Evolutionary conservation across 169 alveolate genomes (phyloP), one percentile per base, ranked within the genome.

Genomic region (Cryptosporidium ubiquitum): DNA sequence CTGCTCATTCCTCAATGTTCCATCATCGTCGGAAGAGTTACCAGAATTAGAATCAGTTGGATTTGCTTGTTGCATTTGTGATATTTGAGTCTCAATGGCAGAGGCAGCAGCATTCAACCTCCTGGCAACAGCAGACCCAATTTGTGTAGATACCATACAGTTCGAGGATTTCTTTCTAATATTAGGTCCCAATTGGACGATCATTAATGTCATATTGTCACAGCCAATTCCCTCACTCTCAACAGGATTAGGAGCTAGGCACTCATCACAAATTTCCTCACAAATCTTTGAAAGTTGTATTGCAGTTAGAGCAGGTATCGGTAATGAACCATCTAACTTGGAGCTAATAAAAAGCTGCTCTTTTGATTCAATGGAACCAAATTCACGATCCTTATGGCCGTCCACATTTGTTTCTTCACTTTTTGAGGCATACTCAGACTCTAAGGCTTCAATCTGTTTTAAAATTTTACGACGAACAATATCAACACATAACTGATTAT

Each of bases 161-260:
- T 33, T 44, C 18, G 89, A 40, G 14, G 73, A 84, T 9, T 92
- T 91, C 40, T 69, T 86, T 66, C 92, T 84, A 68, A 85, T 85
- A 49, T 69, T 47, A 37, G 93, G 95, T 10, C 93, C 94, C 40
- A 94, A 86, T 52, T 91, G 92, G 20, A 96, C 98, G 20, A 96
- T 93, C 79, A 97, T 93, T 57, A 95, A 92, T 18, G 99, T 97
- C 99, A 96, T 97, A 84, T 97, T 97, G 91, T 97, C 99, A 74
- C 99, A 97, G 0, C 99, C 99, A 44, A 95, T 92, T 31, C 98
- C 98, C 71, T 94, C 98, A 66, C 93, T 92, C 39, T 92, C 95
- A 64, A 94, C 93, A 31, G 95, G 96, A 92, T 95, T 95, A 52
- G 92, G 94, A 20, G 98, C 95, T 52, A 96, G 84, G 64, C 98